phyloP scores from a whole-genome alignment of 768 basidiomycete genomes.

The Hortiboletus campestris region DNA sequence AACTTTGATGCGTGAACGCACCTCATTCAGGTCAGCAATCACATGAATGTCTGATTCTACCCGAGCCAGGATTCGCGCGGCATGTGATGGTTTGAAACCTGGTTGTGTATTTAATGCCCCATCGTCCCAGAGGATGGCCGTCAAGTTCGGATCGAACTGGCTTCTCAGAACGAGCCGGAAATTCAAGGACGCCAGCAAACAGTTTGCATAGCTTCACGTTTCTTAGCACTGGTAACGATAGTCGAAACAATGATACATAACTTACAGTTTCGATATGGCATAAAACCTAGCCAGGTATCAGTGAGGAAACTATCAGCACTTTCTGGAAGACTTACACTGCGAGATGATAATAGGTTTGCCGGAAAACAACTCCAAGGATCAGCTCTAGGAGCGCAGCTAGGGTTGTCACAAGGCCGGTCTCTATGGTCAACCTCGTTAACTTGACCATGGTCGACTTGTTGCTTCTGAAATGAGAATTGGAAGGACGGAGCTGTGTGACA shows the following conservation, averaged over 20 bases:
- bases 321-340: slow-evolving; percentile 16
- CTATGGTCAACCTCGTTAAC: slow-evolving; percentile 22
- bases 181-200: slow-evolving; percentile 18
- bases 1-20: background rate
- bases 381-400: slow-evolving; percentile 18
- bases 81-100: background rate
- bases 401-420: slow-evolving; percentile 25
- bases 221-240: background rate
- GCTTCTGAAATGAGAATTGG: slow-evolving; percentile 1
- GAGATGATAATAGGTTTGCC: background rate
- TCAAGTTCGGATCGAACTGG: background rate
- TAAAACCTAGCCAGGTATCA: slow-evolving; percentile 8
- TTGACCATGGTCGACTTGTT: slow-evolving; percentile 3
- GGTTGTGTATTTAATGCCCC: background rate
- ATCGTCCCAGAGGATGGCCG: slow-evolving; percentile 5
- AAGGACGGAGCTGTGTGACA: slow-evolving; percentile 11
- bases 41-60: background rate
- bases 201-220: slow-evolving; percentile 15
- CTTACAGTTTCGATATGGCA: slow-evolving; percentile 17
- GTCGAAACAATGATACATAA: background rate
- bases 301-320: no score
- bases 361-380: slow-evolving; percentile 7
- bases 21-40: background rate
- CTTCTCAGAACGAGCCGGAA: slow-evolving; percentile 8
- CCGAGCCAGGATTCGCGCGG: background rate